Evolutionary conservation across 257 asterid genomes (phyloP).

Genomic region (Linderniella brevidens): DNA sequence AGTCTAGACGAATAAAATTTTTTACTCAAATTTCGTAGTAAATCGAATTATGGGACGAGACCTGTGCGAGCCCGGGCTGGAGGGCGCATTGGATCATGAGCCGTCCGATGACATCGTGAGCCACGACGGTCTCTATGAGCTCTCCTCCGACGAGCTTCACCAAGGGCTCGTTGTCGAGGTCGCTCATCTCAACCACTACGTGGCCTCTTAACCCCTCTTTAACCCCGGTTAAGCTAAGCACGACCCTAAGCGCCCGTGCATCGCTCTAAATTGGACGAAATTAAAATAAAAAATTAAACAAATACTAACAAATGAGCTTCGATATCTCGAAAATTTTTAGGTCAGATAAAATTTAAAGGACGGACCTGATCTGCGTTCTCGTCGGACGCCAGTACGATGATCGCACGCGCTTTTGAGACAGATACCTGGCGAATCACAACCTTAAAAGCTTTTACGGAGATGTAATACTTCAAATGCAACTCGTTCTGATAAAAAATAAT

Average conservation of each 20-base stretch:
- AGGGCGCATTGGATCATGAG: constrained; percentile 98
- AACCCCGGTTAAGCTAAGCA: constrained; percentile 89
- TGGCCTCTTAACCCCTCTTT: constrained; percentile 88
- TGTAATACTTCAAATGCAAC: no score
- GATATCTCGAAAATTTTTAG: no score
- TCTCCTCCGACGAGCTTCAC: constrained; percentile 99
- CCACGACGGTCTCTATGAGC: constrained; percentile 90
- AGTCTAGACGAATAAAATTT: no score
- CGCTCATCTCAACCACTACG: constrained; percentile 97
- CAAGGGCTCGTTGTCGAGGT: constrained; percentile 95
- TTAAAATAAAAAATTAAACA: constrained; percentile 8
- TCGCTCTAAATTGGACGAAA: constrained; percentile 45
- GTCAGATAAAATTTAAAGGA: constrained; percentile 3
- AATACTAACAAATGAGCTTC: no score
- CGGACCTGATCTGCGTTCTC: constrained; percentile 96
- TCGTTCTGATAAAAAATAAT: neutral
- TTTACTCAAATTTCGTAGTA: neutral
- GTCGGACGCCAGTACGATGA: constrained; percentile 88
- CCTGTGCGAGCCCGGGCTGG: constrained; percentile 99
- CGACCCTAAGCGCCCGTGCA: constrained; percentile 97
- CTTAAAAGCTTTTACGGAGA: no score
- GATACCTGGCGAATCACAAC: constrained; percentile 46
- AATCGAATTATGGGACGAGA: constrained; percentile 10
- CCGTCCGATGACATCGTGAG: constrained; percentile 96
- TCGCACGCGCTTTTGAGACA: constrained; percentile 94